Percentiles rank a stretch among this genome's conserved stretches.
These are phyloP conservation scores for Nakazawaea ishiwadae DNA, from an alignment of 805 yeast genomes.

Conservation along the genomic window DNA sequence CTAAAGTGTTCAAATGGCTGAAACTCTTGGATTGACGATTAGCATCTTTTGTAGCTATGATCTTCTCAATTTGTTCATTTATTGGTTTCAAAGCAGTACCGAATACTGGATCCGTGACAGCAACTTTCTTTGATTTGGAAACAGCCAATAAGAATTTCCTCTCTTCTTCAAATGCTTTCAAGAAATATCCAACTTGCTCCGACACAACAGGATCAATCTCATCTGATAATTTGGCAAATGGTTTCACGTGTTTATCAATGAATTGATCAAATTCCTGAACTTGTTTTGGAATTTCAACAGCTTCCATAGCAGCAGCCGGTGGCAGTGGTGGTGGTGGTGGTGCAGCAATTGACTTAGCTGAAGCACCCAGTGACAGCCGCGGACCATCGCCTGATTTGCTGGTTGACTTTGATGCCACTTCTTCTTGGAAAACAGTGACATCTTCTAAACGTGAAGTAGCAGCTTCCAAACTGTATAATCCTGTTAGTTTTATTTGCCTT, in stretches of 20 bases:
- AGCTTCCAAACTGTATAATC: conserved; percentile 63
- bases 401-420: conserved; percentile 21
- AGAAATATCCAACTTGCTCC: conserved; percentile 45
- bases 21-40: conserved; percentile 63
- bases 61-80: conserved; percentile 51
- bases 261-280: conserved; percentile 52
- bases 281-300: conserved; percentile 31
- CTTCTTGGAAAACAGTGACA: conserved; percentile 74
- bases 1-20: conserved; percentile 74
- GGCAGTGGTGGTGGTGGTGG: too few relatives aligned
- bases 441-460: conserved; percentile 93
- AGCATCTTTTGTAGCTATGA: conserved; percentile 64
- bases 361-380: too few relatives aligned
- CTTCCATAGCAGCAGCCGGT: conserved; percentile 11
- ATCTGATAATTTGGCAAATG: conserved; percentile 51
- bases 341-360: too few relatives aligned
- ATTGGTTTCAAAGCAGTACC: conserved; percentile 63
- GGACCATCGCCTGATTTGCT: too few relatives aligned
- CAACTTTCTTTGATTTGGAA: conserved; percentile 61
- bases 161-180: conserved; percentile 55
- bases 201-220: conserved; percentile 54
- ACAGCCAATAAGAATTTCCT: conserved; percentile 56
- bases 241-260: conserved; percentile 46
- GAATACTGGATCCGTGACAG: conserved; percentile 46
- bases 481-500: background rate